These are phyloP conservation scores for Trichoderma harzianum DNA, from an alignment of 2,329 filamentous ascomycete genomes.

Conservation along the genomic window DNA sequence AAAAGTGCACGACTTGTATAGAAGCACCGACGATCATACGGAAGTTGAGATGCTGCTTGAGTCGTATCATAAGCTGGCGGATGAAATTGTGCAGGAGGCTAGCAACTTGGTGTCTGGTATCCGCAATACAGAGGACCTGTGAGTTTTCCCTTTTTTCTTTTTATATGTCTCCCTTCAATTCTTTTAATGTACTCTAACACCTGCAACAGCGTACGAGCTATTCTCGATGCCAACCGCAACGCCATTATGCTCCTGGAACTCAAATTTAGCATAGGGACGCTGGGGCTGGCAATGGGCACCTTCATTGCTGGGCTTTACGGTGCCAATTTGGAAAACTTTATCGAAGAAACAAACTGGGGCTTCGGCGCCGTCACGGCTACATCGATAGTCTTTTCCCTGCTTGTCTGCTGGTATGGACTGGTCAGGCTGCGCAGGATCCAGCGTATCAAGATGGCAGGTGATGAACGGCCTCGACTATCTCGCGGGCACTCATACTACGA, in stretches of 20 bases:
- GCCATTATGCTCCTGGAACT: slow-evolving; percentile 95
- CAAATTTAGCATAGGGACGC: slow-evolving; percentile 91
- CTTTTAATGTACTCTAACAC: neutral
- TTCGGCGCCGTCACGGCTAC: slow-evolving; percentile 71
- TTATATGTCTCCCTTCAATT: neutral
- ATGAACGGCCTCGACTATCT: slow-evolving; percentile 39
- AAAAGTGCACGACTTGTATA: slow-evolving; percentile 68
- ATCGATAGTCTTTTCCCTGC: slow-evolving; percentile 68
- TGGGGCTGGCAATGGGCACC: slow-evolving; percentile 91
- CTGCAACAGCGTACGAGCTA: slow-evolving; percentile 79
- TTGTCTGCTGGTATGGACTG: slow-evolving; percentile 82
- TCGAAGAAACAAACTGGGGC: slow-evolving; percentile 87
- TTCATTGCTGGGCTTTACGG: slow-evolving; percentile 98
- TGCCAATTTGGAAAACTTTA: slow-evolving; percentile 98
- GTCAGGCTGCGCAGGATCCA: slow-evolving; percentile 81
- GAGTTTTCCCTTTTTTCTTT: slow-evolving; percentile 34
- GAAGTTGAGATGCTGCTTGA: slow-evolving; percentile 97
- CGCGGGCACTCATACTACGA: slow-evolving; percentile 44
- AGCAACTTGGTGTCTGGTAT: slow-evolving; percentile 92
- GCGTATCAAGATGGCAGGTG: slow-evolving; percentile 75
- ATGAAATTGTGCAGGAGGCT: slow-evolving; percentile 95
- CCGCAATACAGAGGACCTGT: slow-evolving; percentile 98
- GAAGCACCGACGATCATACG: slow-evolving; percentile 83
- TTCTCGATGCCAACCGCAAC: slow-evolving; percentile 96
- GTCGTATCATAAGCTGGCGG: slow-evolving; percentile 95